Base-by-base conservation (phyloP, 2,329 filamentous ascomycete species). In the Fusarium pseudocircinatum region DNA sequence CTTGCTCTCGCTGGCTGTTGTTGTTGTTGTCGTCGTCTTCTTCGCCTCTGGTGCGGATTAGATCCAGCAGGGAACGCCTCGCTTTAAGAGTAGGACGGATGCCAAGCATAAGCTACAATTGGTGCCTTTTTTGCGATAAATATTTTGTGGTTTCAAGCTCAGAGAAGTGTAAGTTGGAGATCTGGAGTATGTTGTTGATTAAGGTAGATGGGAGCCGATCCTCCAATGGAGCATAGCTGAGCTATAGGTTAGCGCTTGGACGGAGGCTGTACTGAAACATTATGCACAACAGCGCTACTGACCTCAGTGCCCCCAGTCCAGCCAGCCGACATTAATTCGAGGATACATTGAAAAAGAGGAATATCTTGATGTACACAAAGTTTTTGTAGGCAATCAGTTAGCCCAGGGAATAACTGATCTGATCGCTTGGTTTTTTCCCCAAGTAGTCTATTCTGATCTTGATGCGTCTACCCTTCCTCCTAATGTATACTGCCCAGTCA, bases 11-110 rank as follows among this genome's bases (percentile, higher is more conserved):
- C 44, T 63, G 57, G 32, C 47, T 68, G 42, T 39, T 63, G 70
- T 52, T 68, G 42, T 39, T 63, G 70, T 52, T 52, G 73, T 69
- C 72, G 67, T 72, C 72, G 67, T 72, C 75, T 65, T 74, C 75
- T 75, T 77, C 76, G 77, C 77, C 81, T 67, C 78, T 78, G 74
- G 81, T 77, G 69, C 82, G 82, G 73, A 86, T 81, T 67, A 89
- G 82, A 69, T 88, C 87, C 80, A 89, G 84, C 75, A 89, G 80
- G 70, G 86, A 88, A 76, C 85, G 86, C 81, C 86, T 84, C 77
- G 85, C 84, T 85, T 83, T 85, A 74, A 89, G 81, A 69, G 82
- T 83, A 60, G 85, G 85, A 64, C 82, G 83, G 66, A 88, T 82
- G 81, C 87, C 87, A 77, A 87, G 81, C 86, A 88, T 88, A 84